Evolutionary conservation across 768 basidiomycete genomes (phyloP).

Genomic region (Trametes maxima): DNA sequence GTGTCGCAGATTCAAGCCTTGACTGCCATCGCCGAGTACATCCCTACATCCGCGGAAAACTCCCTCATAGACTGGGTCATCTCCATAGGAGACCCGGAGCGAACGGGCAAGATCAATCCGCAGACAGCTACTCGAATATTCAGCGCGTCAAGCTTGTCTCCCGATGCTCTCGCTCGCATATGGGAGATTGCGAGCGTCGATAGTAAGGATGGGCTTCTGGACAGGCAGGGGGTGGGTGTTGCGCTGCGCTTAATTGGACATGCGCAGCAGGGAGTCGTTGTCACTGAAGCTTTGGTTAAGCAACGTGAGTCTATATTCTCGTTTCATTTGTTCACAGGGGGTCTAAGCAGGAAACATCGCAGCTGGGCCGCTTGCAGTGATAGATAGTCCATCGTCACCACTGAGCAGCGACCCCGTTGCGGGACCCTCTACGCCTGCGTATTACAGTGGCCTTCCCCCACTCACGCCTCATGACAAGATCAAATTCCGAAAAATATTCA

Average conservation of each 20-base stretch:
- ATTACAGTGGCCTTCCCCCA: conserved; percentile 39
- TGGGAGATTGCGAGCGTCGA: conserved; percentile 68
- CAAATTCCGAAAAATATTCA: conserved; percentile 58
- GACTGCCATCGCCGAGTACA: conserved; percentile 15
- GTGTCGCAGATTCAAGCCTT: conserved; percentile 12
- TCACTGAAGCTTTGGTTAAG: conserved; percentile 43
- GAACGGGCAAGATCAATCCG: conserved; percentile 48
- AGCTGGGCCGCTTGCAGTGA: conserved; percentile 45
- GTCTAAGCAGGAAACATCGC: not conserved
- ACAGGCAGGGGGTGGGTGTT: conserved; percentile 55
- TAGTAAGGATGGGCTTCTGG: conserved; percentile 53
- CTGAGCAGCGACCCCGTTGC: conserved; percentile 1
- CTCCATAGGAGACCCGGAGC: conserved; percentile 40
- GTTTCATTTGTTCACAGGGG: too few relatives aligned
- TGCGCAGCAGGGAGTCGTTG: conserved; percentile 55
- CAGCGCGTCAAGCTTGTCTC: conserved; percentile 52
- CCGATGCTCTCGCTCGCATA: conserved; percentile 56
- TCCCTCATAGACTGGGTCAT: conserved; percentile 38
- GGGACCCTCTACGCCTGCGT: not conserved
- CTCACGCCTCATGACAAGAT: conserved; percentile 53
- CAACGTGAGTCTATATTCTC: conserved; percentile 44
- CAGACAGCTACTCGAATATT: conserved; percentile 63
- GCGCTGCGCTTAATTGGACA: conserved; percentile 67
- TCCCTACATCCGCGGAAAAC: conserved; percentile 35
- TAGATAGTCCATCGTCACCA: conserved; percentile 34